These are phyloP conservation scores for Tricholoma bakamatsutake DNA, from an alignment of 768 basidiomycete species.

Conservation along the genomic window DNA sequence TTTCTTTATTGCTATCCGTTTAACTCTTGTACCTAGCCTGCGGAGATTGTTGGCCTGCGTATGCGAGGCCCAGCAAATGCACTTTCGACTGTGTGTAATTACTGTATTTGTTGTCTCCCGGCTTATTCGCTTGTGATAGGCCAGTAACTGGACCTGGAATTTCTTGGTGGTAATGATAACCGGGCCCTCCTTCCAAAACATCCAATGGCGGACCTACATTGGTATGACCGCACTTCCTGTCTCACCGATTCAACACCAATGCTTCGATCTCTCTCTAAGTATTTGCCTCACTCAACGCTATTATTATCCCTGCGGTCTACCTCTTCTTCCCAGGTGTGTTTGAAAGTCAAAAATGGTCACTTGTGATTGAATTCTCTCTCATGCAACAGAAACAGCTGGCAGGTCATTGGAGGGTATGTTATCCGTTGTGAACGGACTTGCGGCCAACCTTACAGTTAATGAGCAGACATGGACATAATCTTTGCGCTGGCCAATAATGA, in stretches of 20 bases:
- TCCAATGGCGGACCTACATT: constrained; percentile 57
- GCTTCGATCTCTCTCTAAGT: constrained; percentile 18
- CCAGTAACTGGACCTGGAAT: constrained; percentile 53
- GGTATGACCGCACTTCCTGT: constrained; percentile 18
- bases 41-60: constrained; percentile 57
- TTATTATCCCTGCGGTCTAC: constrained; percentile 52
- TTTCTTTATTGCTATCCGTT: background rate
- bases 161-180: constrained; percentile 59
- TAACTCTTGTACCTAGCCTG: constrained; percentile 34
- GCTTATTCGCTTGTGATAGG: constrained; percentile 12
- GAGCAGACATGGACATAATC: constrained; percentile 39
- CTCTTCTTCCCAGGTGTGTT: constrained; percentile 44
- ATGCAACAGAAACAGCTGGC: constrained; percentile 43
- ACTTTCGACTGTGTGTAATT: constrained; percentile 40
- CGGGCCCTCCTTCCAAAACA: constrained; percentile 51
- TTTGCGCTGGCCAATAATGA: constrained; percentile 41
- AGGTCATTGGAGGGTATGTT: constrained; percentile 45
- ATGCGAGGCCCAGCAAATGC: constrained; percentile 64
- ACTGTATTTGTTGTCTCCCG: background rate
- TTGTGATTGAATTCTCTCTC: background rate
- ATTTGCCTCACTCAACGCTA: constrained; percentile 51
- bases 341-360: background rate
- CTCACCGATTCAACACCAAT: background rate
- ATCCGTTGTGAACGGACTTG: background rate
- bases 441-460: background rate